Base-by-base conservation (phyloP, 192 early-diverging fungal genomes). In the Irineochytrium annulatum region DNA sequence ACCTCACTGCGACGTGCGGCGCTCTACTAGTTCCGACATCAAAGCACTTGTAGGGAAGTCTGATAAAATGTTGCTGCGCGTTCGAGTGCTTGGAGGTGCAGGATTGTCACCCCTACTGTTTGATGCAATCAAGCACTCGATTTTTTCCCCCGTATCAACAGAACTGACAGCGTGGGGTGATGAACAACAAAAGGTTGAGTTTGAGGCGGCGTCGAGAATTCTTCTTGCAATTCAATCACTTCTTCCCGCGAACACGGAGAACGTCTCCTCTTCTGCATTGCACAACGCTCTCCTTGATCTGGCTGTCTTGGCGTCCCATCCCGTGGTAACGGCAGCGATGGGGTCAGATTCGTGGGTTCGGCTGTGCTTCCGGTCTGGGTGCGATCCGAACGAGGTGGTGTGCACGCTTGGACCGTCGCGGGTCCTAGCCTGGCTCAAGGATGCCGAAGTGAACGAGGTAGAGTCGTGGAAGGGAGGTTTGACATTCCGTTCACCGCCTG, bases 271-370 rank as follows among this genome's bases (percentile, higher is more conserved):
- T n/a, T n/a, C n/a, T 5, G 58, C 56, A 19, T 34, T 55, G 35
- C 43, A 74, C 34, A 35, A 52, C 4, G 43, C 52, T 28, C 73
- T 88, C 2, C 70, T 83, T 48, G 64, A 80, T 0, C 61, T 86
- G 52, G 43, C 67, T 1, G 74, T 82, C 16, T 34, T 87, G 35
- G 84, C 87, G 3, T 69, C 61, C 33, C 75, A 76, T 39, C 69
- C 75, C 3, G 51, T 55, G 3, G 43, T 82, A 8, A 59, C 57
- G 3, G 63, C 59, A 2, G 74, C 76, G 22, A 75, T 78, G 11
- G 79, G 85, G 41, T 75, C 78, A 41, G 89, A 93, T 53, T 73
- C 87, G 54, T 97, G 94, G 94, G 86, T 97, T 55, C 71, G 83
- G 11, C 77, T 95, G 30, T 81, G 88, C 57, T 91, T 89, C 73